phyloP scores from a whole-genome alignment of 1,139 yeast genomes.

The Magnusiomyces sp. region DNA sequence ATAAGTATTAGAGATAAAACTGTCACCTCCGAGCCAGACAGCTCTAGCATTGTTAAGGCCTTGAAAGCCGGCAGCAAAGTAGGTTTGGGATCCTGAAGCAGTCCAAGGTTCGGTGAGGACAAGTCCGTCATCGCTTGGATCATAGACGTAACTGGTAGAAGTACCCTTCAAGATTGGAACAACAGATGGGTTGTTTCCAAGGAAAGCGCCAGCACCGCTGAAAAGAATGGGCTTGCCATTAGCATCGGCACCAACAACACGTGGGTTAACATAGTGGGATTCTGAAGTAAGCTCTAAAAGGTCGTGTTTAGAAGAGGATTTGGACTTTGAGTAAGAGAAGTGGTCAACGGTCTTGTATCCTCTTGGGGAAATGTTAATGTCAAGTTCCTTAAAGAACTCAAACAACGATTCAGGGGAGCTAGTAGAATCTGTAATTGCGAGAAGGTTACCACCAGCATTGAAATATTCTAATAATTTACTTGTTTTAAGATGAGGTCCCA shows the following conservation, averaged over 20 bases:
- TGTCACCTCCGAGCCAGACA: constrained; percentile 64
- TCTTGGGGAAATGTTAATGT: constrained; percentile 77
- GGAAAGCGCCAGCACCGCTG: constrained; percentile 46
- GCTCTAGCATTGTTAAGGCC: constrained; percentile 71
- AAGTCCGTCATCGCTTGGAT: constrained; percentile 39
- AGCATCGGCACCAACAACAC: constrained; percentile 5
- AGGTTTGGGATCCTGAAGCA: constrained; percentile 65
- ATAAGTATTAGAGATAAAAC: constrained; percentile 31
- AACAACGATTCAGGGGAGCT: constrained; percentile 67
- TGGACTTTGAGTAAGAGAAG: constrained; percentile 37
- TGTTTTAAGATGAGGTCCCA: constrained; percentile 39
- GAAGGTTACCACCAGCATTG: constrained; percentile 63
- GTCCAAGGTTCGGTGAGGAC: constrained; percentile 49
- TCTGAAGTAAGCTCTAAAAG: constrained; percentile 14
- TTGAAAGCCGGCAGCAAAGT: constrained; percentile 73
- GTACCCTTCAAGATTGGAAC: constrained; percentile 64
- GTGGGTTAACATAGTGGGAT: constrained; percentile 13
- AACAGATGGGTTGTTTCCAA: constrained; percentile 52
- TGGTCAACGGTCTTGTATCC: constrained; percentile 61
- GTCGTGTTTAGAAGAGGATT: constrained; percentile 16
- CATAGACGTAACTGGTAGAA: constrained; percentile 55
- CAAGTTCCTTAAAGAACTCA: constrained; percentile 66
- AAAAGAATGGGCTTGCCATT: constrained; percentile 24
- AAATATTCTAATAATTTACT: constrained; percentile 45
- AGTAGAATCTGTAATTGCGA: constrained; percentile 48